Evolutionary conservation across 371 early-diverging fungal species (phyloP).

Genomic region (Synchytrium microbalum): DNA sequence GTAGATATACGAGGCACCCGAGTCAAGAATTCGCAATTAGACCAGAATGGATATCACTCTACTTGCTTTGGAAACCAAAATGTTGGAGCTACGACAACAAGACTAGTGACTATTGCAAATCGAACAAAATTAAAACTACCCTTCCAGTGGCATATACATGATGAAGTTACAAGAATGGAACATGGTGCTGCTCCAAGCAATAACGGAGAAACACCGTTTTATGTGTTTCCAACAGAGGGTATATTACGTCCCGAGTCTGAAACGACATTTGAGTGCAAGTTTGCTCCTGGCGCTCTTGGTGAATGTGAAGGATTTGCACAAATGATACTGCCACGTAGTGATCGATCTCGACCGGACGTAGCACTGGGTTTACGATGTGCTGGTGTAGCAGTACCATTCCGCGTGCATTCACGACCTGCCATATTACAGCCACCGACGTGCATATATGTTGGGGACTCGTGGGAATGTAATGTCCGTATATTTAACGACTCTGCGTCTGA

Average conservation of each 20-base stretch:
- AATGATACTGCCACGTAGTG: not conserved
- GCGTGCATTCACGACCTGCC: slow-evolving; percentile 16
- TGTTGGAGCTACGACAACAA: not conserved
- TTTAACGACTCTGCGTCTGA: slow-evolving; percentile 27
- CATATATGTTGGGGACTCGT: slow-evolving; percentile 15
- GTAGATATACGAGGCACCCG: not conserved
- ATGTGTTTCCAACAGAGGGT: not conserved
- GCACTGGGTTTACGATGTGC: slow-evolving; percentile 22
- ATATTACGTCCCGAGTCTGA: not conserved
- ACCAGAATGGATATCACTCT: not conserved
- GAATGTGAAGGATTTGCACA: slow-evolving; percentile 1
- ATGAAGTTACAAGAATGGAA: slow-evolving; percentile 3
- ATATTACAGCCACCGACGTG: slow-evolving; percentile 21
- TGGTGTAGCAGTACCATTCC: slow-evolving; percentile 27
- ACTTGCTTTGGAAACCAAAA: not conserved
- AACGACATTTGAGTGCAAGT: slow-evolving; percentile 12
- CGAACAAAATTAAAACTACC: slow-evolving; percentile 5
- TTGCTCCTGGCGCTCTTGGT: slow-evolving; percentile 5
- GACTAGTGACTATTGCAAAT: not conserved
- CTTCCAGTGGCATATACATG: not conserved
- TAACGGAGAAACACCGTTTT: not conserved
- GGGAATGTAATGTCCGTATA: slow-evolving; percentile 14
- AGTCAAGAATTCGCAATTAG: not conserved
- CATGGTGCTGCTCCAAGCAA: slow-evolving; percentile 14
- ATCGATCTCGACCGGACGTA: not conserved